Conservation (phyloP, 305 asterid genomes). For the Coffea humblotiana region DNA sequence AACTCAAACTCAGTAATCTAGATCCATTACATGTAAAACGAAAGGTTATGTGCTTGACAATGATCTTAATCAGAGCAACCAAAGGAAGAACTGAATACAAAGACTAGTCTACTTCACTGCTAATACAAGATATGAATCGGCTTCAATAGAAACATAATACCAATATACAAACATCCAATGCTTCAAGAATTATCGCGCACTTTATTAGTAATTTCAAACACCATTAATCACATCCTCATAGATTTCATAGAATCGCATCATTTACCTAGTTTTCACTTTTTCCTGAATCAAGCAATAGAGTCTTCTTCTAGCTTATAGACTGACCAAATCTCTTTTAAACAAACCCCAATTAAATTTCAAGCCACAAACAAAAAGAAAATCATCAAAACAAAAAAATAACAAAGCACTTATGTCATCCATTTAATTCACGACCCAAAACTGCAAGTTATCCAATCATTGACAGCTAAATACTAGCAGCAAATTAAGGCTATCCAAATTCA, state of each 20-base stretch:
- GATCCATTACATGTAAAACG: neutral
- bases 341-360: neutral
- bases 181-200: neutral
- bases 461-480: neutral
- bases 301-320: neutral
- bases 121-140: neutral
- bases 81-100: neutral
- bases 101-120: neutral
- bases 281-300: neutral
- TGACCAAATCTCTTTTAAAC: neutral
- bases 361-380: neutral
- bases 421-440: neutral
- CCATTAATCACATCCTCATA: neutral
- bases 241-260: neutral
- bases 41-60: neutral
- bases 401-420: neutral
- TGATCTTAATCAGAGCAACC: neutral
- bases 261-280: neutral
- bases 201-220: neutral
- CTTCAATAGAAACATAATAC: neutral
- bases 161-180: neutral
- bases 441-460: neutral
- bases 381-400: neutral
- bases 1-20: constrained; percentile 2
- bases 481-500: neutral